phyloP scores from a whole-genome alignment of 345 rosid genomes.

The Populus euphratica region DNA sequence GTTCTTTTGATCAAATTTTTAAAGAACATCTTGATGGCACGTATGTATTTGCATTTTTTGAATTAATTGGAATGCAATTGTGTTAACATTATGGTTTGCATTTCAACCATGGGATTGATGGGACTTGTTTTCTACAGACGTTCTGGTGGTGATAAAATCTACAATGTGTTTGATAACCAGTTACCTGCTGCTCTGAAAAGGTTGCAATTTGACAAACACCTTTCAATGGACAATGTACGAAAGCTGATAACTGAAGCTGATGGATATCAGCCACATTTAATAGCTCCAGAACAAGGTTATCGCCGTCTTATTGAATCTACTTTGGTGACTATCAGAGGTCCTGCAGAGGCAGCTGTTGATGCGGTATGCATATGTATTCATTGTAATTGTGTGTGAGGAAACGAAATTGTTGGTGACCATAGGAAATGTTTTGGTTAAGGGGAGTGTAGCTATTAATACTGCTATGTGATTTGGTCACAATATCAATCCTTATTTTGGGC shows the following conservation, averaged over 20 bases:
- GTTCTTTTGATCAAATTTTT: conserved; percentile 85
- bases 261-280: conserved; percentile 96
- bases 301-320: conserved; percentile 92
- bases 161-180: conserved; percentile 76
- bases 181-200: conserved; percentile 89
- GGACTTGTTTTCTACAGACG: conserved; percentile 50
- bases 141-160: conserved; percentile 93
- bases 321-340: conserved; percentile 73
- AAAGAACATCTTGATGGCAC: conserved; percentile 91
- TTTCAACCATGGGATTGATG: conserved; percentile 9
- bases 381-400: not conserved
- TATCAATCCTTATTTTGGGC: not conserved
- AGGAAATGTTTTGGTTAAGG: not conserved
- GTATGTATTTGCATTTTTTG: conserved; percentile 34
- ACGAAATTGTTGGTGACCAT: not conserved
- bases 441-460: not conserved
- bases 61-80: not conserved
- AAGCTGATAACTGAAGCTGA: conserved; percentile 95
- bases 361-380: conserved; percentile 43
- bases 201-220: conserved; percentile 86
- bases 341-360: conserved; percentile 98
- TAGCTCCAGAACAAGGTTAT: conserved; percentile 97
- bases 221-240: conserved; percentile 77
- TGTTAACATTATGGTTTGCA: not conserved
- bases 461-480: not conserved